A percentile compares a stretch with the other conserved stretches of the same genome.
Evolutionary conservation across 495 filamentous ascomycete species (phyloP).

Genomic region (Parathielavia hyrcaniae): DNA sequence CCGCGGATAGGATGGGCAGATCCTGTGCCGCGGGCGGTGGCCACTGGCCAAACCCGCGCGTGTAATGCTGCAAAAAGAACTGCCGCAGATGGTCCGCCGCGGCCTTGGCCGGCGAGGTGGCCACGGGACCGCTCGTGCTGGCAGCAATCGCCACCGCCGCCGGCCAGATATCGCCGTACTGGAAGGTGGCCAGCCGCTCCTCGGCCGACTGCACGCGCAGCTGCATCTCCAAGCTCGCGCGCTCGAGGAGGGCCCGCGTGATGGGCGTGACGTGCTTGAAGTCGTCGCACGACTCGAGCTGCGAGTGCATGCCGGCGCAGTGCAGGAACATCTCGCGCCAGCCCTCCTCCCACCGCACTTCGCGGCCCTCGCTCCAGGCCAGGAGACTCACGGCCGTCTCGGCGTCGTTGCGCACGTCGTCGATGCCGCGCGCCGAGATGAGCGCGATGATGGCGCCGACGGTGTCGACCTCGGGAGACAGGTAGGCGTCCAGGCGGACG

Average conservation of each 20-base stretch:
- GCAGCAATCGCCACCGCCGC: conserved; percentile 28
- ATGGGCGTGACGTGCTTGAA: conserved; percentile 54
- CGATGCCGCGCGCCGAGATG: conserved; percentile 51
- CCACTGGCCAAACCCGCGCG: conserved; percentile 50
- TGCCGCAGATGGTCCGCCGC: conserved; percentile 51
- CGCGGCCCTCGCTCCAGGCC: conserved; percentile 55
- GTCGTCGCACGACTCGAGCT: conserved; percentile 50
- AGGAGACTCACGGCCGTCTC: conserved; percentile 56
- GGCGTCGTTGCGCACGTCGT: conserved; percentile 60
- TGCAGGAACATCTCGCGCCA: conserved; percentile 66
- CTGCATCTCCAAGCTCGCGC: conserved; percentile 56
- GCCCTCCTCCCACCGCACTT: conserved; percentile 57
- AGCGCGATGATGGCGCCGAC: conserved; percentile 52
- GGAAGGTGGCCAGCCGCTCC: conserved; percentile 51
- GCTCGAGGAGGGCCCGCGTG: conserved; percentile 58
- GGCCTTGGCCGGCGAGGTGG: conserved; percentile 35
- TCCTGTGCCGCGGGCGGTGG: conserved; percentile 37
- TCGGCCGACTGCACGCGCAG: conserved; percentile 57
- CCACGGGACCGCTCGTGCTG: conserved; percentile 24
- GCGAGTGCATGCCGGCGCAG: conserved; percentile 57
- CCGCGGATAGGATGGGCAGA: conserved; percentile 33
- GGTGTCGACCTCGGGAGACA: conserved; percentile 44
- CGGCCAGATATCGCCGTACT: conserved; percentile 60
- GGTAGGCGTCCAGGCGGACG: conserved; percentile 48
- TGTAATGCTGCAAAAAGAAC: conserved; percentile 52